Percentiles rank a stretch among this genome's conserved stretches.
phyloP scores from a whole-genome alignment of 768 basidiomycete genomes.

The Cystofilobasidium macerans region DNA sequence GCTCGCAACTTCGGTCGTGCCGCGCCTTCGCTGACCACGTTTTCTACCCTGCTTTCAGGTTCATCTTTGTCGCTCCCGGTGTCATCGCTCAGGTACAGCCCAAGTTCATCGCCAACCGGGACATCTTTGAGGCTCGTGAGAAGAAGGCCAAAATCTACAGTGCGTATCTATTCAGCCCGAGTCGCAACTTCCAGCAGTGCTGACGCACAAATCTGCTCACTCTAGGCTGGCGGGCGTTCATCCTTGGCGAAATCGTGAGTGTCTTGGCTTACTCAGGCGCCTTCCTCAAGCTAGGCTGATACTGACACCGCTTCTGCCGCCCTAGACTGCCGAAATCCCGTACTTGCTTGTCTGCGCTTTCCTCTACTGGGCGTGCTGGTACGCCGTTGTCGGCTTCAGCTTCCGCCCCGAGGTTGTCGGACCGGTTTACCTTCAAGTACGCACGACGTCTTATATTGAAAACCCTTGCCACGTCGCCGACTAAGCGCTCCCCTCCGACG shows the following conservation, averaged over 20 bases:
- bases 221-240: slow-evolving; percentile 33
- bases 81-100: slow-evolving; percentile 19
- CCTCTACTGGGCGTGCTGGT: slow-evolving; percentile 27
- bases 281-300: no score
- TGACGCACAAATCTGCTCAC: no score
- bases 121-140: slow-evolving; percentile 27
- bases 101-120: slow-evolving; percentile 14
- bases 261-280: no score
- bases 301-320: no score
- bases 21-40: no score
- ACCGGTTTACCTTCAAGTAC: no score
- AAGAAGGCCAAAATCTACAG: slow-evolving; percentile 33
- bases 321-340: slow-evolving; percentile 29
- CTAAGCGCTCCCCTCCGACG: no score
- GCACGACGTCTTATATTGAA: no score
- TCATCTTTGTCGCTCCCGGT: slow-evolving; percentile 21
- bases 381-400: slow-evolving; percentile 34
- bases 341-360: slow-evolving; percentile 29
- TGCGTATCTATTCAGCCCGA: no score
- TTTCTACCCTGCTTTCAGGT: background rate
- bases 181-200: no score
- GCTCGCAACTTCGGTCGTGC: no score
- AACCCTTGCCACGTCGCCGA: no score
- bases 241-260: slow-evolving; percentile 31
- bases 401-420: slow-evolving; percentile 31